These are phyloP conservation scores for Scheffersomyces titani DNA, from an alignment of 1,139 yeast genomes.

Conservation along the genomic window DNA sequence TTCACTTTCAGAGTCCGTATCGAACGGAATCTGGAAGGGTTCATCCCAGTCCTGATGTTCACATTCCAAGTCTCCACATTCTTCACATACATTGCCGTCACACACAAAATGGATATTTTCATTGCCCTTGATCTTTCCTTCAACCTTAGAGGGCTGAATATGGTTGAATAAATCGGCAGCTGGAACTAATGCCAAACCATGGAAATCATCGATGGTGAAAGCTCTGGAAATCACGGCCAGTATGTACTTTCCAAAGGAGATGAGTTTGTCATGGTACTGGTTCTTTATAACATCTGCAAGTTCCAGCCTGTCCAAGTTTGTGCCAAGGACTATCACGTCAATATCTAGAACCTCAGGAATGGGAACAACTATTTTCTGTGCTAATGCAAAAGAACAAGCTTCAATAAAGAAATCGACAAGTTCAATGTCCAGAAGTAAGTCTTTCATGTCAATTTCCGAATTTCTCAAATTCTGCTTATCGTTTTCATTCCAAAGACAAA, in stretches of 20 bases:
- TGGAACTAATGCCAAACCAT: slow-evolving; percentile 78
- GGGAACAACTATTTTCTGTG: slow-evolving; percentile 23
- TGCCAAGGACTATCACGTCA: slow-evolving; percentile 5
- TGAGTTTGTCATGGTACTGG: slow-evolving; percentile 22
- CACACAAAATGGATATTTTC: slow-evolving; percentile 78
- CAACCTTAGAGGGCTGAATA: slow-evolving; percentile 33
- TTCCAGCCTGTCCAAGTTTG: slow-evolving; percentile 4
- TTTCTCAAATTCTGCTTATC: slow-evolving; percentile 54
- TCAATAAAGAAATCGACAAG: slow-evolving; percentile 54
- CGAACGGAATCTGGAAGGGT: slow-evolving; percentile 4
- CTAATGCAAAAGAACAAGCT: slow-evolving; percentile 51
- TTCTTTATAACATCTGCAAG: slow-evolving; percentile 8
- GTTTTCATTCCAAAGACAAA: slow-evolving; percentile 63
- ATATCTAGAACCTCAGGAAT: slow-evolving; percentile 41
- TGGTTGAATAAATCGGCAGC: slow-evolving; percentile 92
- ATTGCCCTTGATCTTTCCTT: slow-evolving; percentile 24
- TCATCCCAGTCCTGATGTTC: slow-evolving; percentile 39
- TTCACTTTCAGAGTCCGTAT: slow-evolving; percentile 22
- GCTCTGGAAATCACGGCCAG: slow-evolving; percentile 75
- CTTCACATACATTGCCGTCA: slow-evolving; percentile 65
- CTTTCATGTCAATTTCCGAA: slow-evolving; percentile 68
- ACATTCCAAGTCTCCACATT: slow-evolving; percentile 73
- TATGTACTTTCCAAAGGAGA: slow-evolving; percentile 51
- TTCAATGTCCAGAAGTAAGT: slow-evolving; percentile 62
- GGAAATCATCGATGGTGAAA: slow-evolving; percentile 74